Evolutionary conservation across 345 rosid species (phyloP).

Genomic region (Cardamine resedifolia): DNA sequence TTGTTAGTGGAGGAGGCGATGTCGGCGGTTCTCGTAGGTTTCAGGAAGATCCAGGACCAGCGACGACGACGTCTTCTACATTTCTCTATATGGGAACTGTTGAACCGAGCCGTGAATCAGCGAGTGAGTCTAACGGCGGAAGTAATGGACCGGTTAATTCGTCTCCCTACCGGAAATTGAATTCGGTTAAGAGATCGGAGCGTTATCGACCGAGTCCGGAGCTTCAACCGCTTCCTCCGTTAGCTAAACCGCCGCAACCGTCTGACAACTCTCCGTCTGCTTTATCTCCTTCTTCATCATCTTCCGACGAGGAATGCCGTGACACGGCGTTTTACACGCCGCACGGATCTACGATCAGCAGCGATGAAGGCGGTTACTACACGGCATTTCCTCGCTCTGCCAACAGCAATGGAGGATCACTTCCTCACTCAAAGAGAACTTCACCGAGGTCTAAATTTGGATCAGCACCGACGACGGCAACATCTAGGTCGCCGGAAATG

Average conservation of each 20-base stretch:
- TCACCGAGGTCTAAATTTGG: slow-evolving; percentile 64
- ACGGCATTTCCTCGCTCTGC: slow-evolving; percentile 51
- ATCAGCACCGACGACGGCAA: slow-evolving; percentile 17
- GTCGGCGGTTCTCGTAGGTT: slow-evolving; percentile 42
- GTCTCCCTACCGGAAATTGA: slow-evolving; percentile 74
- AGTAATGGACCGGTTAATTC: slow-evolving; percentile 40
- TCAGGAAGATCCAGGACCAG: slow-evolving; percentile 58
- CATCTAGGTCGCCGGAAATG: slow-evolving; percentile 82
- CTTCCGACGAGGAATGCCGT: slow-evolving; percentile 64
- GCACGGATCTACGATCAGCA: slow-evolving; percentile 65
- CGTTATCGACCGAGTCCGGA: slow-evolving; percentile 95
- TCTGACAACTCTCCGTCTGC: slow-evolving; percentile 48
- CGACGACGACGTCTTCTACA: slow-evolving; percentile 51
- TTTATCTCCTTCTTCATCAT: slow-evolving; percentile 46
- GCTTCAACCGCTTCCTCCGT: slow-evolving; percentile 86
- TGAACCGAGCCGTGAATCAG: slow-evolving; percentile 59
- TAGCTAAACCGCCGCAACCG: slow-evolving; percentile 54
- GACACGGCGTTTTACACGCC: slow-evolving; percentile 76
- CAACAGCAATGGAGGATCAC: slow-evolving; percentile 38
- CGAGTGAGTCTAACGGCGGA: slow-evolving; percentile 41
- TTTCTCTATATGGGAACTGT: slow-evolving; percentile 90
- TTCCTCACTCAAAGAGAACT: slow-evolving; percentile 81
- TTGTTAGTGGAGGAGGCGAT: slow-evolving; percentile 48
- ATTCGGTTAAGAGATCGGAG: slow-evolving; percentile 67
- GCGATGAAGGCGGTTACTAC: slow-evolving; percentile 58